Base-by-base conservation (phyloP, 345 rosid genomes). In the Gossypium rotundifolium region DNA sequence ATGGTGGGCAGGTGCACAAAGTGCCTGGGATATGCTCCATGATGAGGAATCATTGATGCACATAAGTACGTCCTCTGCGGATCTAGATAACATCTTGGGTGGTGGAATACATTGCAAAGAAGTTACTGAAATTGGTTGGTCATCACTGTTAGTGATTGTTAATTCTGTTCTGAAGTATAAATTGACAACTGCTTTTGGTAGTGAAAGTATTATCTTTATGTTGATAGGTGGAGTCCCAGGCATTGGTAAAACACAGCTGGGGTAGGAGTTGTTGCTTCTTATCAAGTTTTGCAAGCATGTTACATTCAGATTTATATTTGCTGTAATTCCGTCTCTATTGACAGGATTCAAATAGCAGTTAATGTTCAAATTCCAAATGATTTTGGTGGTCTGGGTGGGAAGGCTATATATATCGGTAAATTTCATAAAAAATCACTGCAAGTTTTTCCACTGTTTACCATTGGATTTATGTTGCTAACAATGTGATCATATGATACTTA, bases 231-330 rank as follows among this genome's bases (percentile, higher is more conserved):
- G 94, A 3, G 88, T 89, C 20, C 98, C 98, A 0, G 97, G 98
- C 57, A 94, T 94, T 60, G 97, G 98, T 78, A 94, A 94, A 87
- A 94, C 98, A 42, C 98, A 94, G 83, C 75, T 94, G 66, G 98
- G 98, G 98, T 91, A 87, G 76, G 76, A 29, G 49, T 55, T 75
- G 9, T 57, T 79, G 45, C 53, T 55, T 74, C 9, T 57, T 79
- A 16, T 70, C 70, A 64, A 80, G 11, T 75, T 69, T 48, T 74
- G 61, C 54, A 22, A 65, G 33, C 71, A 25, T 64, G n/a, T 17
- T n/a, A 6, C 65, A 9, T 63, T 33, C 11, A 10, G 44, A 52
- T 77, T 67, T 64, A 49, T 44, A 33, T 52, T 69, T 68, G 29
- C 11, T 60, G 38, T 79, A 62, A 76, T 74, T 57, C 44, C 49